Evolutionary conservation across 1,139 yeast genomes (phyloP).

Genomic region (Arxiozyma bovina): DNA sequence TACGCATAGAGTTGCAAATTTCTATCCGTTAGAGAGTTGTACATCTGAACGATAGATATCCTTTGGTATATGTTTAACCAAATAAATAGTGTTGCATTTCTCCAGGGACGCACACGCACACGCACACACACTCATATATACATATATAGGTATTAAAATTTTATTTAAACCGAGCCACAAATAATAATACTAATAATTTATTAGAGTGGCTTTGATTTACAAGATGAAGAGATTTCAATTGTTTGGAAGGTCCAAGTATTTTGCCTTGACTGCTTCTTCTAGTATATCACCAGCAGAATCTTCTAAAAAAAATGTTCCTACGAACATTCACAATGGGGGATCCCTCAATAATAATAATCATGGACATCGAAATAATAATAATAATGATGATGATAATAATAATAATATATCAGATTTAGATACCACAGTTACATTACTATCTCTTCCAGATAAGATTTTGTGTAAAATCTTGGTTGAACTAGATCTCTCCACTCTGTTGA

Average conservation of each 20-base stretch:
- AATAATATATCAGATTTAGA: background rate
- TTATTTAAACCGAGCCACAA: too few relatives aligned
- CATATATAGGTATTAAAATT: too few relatives aligned
- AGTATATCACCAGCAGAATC: background rate
- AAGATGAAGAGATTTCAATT: background rate
- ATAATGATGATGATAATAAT: background rate
- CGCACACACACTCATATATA: background rate
- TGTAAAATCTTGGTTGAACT: conserved; percentile 17
- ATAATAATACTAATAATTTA: too few relatives aligned
- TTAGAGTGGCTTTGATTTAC: background rate
- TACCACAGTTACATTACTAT: conserved; percentile 1
- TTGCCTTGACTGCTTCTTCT: background rate
- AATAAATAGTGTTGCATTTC: background rate
- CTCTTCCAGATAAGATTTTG: conserved; percentile 16
- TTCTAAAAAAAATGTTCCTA: background rate
- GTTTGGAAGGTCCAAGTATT: conserved; percentile 1
- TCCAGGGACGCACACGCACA: background rate
- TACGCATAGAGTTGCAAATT: background rate
- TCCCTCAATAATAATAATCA: background rate
- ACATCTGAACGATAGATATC: too few relatives aligned
- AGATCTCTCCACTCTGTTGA: conserved; percentile 17
- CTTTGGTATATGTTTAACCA: background rate
- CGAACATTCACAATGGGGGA: too few relatives aligned
- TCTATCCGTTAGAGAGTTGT: background rate
- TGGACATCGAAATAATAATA: background rate